A percentile compares a stretch with the other conserved stretches of the same genome.
Conservation (phyloP, 768 basidiomycete species). For the Stropharia rugosoannulata region DNA sequence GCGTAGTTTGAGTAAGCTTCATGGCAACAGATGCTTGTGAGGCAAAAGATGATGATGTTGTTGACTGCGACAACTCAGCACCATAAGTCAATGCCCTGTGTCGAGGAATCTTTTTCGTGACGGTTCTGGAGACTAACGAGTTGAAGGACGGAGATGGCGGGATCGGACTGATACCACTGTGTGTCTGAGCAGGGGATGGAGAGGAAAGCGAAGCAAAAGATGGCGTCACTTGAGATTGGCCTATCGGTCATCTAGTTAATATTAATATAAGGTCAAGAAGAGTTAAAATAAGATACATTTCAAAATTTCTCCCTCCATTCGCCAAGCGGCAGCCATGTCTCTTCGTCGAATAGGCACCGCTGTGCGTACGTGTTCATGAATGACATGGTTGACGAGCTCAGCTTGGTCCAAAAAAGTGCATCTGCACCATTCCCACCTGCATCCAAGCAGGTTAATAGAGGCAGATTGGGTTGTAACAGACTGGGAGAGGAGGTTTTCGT, state of each 20-base stretch:
- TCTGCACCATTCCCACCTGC: constrained; percentile 58
- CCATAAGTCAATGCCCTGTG: neutral
- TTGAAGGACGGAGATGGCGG: constrained; percentile 26
- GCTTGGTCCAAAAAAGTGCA: constrained; percentile 34
- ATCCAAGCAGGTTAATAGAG: constrained; percentile 26
- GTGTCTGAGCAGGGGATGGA: constrained; percentile 11
- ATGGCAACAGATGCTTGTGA: constrained; percentile 45
- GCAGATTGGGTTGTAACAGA: constrained; percentile 2
- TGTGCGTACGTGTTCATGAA: constrained; percentile 43
- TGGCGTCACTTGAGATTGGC: constrained; percentile 4
- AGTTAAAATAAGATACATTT: too few species aligned
- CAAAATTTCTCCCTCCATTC: constrained; percentile 37
- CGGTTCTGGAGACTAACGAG: constrained; percentile 14
- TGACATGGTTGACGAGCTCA: constrained; percentile 45
- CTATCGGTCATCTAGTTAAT: too few species aligned
- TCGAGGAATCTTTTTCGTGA: constrained; percentile 10
- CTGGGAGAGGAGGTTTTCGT: neutral
- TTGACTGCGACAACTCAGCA: neutral
- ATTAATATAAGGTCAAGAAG: too few species aligned
- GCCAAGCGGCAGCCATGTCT: constrained; percentile 42
- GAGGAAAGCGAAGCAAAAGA: constrained; percentile 23
- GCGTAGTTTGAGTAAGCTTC: constrained; percentile 45
- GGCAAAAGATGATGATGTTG: constrained; percentile 30
- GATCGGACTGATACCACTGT: constrained; percentile 12
- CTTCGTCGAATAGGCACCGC: constrained; percentile 40